Evolutionary conservation across 108 stramenopile genomes (phyloP).

Genomic region (Nannochloropsis oceanica): DNA sequence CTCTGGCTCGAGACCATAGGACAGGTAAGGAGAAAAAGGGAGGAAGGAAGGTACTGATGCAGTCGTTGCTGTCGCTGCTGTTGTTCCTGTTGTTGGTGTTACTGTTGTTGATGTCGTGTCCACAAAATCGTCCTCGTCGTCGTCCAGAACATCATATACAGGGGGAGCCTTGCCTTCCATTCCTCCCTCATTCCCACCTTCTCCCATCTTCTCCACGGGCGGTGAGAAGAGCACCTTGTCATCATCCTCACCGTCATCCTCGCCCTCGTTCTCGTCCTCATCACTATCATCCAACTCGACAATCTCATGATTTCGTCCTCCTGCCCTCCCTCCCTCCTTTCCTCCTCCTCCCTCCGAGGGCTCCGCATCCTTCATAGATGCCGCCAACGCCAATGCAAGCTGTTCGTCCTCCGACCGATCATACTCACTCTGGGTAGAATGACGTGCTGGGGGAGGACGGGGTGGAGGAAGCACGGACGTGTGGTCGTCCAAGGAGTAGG

Average conservation of each 20-base stretch:
- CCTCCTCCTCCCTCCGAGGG: not conserved
- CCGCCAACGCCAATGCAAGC: not conserved
- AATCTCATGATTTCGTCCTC: not conserved
- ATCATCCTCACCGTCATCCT: not conserved
- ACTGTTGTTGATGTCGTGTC: no score
- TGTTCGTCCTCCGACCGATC: not conserved
- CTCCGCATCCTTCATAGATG: not conserved
- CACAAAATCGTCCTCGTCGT: not conserved
- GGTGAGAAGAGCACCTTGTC: not conserved
- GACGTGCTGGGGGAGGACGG: not conserved
- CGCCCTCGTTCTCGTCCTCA: not conserved
- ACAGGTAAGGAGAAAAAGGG: not conserved
- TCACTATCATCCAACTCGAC: not conserved
- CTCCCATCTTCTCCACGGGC: not conserved
- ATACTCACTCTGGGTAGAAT: not conserved
- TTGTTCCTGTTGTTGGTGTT: no score
- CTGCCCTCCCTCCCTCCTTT: no score
- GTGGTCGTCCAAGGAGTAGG: not conserved
- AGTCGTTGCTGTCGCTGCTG: not conserved
- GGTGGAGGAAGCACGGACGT: not conserved
- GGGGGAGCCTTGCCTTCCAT: not conserved
- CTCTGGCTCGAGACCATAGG: not conserved
- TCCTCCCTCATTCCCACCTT: not conserved
- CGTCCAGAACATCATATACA: not conserved
- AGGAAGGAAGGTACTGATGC: not conserved